phyloP scores from a whole-genome alignment of 140 eudicot genomes.

The Ambrosia hybrid region DNA sequence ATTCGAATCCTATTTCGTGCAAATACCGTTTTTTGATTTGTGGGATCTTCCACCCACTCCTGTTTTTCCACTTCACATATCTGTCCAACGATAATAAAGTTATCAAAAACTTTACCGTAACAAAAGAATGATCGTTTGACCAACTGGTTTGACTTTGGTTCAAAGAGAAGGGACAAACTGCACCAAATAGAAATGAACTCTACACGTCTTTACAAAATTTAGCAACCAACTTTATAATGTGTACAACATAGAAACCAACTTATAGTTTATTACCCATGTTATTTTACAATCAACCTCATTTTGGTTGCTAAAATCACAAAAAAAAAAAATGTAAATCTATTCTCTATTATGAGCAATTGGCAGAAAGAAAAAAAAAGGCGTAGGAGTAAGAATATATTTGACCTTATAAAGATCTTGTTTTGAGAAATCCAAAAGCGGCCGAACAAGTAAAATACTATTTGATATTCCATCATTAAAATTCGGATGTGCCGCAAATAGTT shows the following conservation, averaged over 20 bases:
- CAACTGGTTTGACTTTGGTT: slow-evolving; percentile 1
- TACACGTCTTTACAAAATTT: neutral
- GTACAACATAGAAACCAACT: neutral
- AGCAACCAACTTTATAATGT: no score
- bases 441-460: slow-evolving; percentile 55
- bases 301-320: no score
- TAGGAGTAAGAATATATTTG: slow-evolving; percentile 2
- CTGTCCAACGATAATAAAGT: slow-evolving; percentile 35
- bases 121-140: neutral
- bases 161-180: neutral
- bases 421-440: slow-evolving; percentile 82
- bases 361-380: no score
- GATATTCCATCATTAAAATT: slow-evolving; percentile 38
- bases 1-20: slow-evolving; percentile 84
- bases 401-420: slow-evolving; percentile 90
- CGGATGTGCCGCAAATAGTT: slow-evolving; percentile 49
- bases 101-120: neutral
- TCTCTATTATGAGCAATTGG: no score
- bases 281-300: no score
- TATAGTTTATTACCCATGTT: no score
- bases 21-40: slow-evolving; percentile 64
- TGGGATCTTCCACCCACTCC: slow-evolving; percentile 98
- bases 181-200: neutral
- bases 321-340: no score
- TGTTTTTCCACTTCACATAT: slow-evolving; percentile 62